Base-by-base conservation (phyloP, 495 filamentous ascomycete species). In the Trichoderma gamsii region DNA sequence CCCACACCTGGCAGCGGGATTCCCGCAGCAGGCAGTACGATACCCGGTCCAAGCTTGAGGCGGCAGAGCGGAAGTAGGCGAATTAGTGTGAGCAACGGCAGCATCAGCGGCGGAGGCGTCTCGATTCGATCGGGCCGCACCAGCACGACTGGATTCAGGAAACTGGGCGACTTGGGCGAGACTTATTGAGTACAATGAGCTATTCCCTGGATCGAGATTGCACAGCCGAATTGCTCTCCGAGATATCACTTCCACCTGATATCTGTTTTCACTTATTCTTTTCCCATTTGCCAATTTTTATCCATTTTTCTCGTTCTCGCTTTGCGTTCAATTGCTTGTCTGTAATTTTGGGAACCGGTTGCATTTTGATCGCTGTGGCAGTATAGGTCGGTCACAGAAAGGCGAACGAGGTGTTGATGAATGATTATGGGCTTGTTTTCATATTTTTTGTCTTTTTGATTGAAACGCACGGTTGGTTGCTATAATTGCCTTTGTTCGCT, bases 1-100 rank as follows among this genome's bases (percentile, higher is more conserved):
- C 82, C 85, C 27, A 70, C 65, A 44, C 73, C 75, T 27, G 64
- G 61, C 21, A 75, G 73, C 43, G 70, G 70, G n/a, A 76, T 89
- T 59, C 82, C 85, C 29, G 75, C 79, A 64, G 83, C 81, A 73
- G 78, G 74, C 75, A 72, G 73, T 25, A 77, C 81, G 77, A 76
- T 89, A 52, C 82, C 85, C 27, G 76, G 79, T 63, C 83, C 81
- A 73, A 77, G 74, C 75, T 69, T 74, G 23, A 78, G 81, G 76
- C 80, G 80, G 77, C 81, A 82, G 79, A 86, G 80, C 72, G 86
- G 81, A 66, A 82, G 76, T 63, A 72, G 69, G 75, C 76, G 72
- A 64, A 81, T 67, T 80, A 81, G 68, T 69, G 78, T 44, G 77
- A 80, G 64, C 13, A 73, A 80, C 52, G 74, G 83, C 72, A 76